Conservation (phyloP, 2,329 filamentous ascomycete species). For the Emmonsiellopsis sp. region DNA sequence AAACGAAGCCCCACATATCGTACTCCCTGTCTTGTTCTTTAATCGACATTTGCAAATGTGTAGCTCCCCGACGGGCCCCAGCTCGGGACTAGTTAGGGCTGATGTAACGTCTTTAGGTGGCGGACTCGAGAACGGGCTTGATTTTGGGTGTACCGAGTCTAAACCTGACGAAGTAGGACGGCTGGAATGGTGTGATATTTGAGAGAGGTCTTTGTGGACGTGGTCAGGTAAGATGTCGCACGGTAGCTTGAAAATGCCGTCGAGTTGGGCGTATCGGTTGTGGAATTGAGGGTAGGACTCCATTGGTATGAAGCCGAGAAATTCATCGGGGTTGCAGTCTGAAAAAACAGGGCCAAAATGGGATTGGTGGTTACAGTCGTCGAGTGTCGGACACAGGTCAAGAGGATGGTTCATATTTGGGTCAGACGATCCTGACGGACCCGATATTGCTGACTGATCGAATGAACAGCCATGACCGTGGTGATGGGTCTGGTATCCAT, state of each 20-base stretch:
- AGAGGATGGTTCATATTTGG: constrained; percentile 24
- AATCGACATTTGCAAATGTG: constrained; percentile 31
- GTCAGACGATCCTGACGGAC: not conserved
- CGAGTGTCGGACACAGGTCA: constrained; percentile 23
- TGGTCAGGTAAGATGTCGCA: constrained; percentile 10
- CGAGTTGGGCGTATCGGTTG: constrained; percentile 21
- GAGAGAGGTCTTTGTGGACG: constrained; percentile 11
- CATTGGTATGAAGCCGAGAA: constrained; percentile 14
- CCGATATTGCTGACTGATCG: not conserved
- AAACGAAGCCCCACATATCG: constrained; percentile 27
- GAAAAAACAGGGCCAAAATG: constrained; percentile 3
- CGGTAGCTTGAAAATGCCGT: constrained; percentile 20
- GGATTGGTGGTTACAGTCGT: constrained; percentile 5
- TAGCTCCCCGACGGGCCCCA: constrained; percentile 23
- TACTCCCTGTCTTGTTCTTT: constrained; percentile 8
- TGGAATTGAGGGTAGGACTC: constrained; percentile 23
- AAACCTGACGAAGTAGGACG: not conserved
- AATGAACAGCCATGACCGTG: not conserved
- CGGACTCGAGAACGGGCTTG: constrained; percentile 25
- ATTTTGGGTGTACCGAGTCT: constrained; percentile 3
- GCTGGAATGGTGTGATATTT: not conserved
- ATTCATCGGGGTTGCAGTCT: constrained; percentile 12
- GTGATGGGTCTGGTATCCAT: constrained; percentile 10
- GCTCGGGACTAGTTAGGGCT: constrained; percentile 27
- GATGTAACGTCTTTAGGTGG: constrained; percentile 27